Percentiles rank a stretch among this genome's conserved stretches.
Conservation (phyloP, 148 eudicot genomes). For the Beta vulgaris region DNA sequence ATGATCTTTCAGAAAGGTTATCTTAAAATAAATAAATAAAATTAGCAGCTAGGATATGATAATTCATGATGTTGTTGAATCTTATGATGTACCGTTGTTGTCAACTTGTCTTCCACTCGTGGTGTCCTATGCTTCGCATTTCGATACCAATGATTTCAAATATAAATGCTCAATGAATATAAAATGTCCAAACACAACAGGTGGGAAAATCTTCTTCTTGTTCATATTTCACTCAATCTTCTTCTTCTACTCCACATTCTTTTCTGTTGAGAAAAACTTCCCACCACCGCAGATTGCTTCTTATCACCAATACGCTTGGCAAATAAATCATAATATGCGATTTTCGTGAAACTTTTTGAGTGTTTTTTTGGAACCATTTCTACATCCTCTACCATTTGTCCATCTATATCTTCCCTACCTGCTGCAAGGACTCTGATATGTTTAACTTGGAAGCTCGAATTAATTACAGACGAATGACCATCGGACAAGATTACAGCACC, state of each 20-base stretch:
- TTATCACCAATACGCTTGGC: conserved; percentile 56
- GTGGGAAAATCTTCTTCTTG: no score
- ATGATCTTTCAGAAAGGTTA: no score
- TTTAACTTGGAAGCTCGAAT: conserved; percentile 32
- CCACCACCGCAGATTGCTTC: conserved; percentile 66
- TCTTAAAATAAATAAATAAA: no score
- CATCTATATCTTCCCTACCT: conserved; percentile 59
- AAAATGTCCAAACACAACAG: no score
- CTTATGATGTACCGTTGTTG: no score
- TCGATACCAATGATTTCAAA: no score
- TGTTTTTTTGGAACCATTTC: conserved; percentile 38
- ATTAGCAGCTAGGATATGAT: no score
- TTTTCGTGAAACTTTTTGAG: conserved; percentile 46
- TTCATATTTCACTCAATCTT: not conserved
- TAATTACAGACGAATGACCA: conserved; percentile 29
- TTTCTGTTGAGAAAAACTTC: conserved; percentile 56
- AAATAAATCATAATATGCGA: conserved; percentile 45
- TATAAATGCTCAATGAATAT: no score
- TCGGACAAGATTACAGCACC: conserved; percentile 66
- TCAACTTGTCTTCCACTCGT: no score
- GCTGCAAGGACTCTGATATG: conserved; percentile 45
- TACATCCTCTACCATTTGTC: conserved; percentile 43
- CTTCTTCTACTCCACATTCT: conserved; percentile 34
- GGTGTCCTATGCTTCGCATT: no score
- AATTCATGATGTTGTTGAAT: no score